Evolutionary conservation across 352 stramenopile genomes (phyloP).

Genomic region (Thraustotheca clavata): DNA sequence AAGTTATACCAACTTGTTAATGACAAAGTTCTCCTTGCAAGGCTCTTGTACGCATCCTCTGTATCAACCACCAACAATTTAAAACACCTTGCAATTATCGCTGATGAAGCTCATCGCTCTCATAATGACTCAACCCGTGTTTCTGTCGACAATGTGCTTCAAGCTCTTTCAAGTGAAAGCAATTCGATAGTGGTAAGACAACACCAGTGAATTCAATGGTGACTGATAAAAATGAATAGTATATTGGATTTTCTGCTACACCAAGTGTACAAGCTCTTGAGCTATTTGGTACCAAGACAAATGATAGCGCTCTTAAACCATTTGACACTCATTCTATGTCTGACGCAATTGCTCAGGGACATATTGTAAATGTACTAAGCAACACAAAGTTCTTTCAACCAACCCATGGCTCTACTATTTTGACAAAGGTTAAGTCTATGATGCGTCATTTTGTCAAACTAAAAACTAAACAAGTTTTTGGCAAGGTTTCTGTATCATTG

Average conservation of each 20-base stretch:
- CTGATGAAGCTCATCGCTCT: slow-evolving; percentile 75
- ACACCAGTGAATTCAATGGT: not conserved
- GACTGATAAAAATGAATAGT: slow-evolving; percentile 38
- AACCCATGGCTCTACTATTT: not conserved
- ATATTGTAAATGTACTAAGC: slow-evolving; percentile 55
- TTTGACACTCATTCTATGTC: slow-evolving; percentile 74
- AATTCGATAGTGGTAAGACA: not conserved
- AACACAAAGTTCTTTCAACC: slow-evolving; percentile 26
- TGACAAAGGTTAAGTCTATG: slow-evolving; percentile 51
- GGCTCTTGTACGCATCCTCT: slow-evolving; percentile 31
- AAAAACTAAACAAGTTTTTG: slow-evolving; percentile 22
- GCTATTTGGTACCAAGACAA: slow-evolving; percentile 44
- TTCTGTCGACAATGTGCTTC: slow-evolving; percentile 55
- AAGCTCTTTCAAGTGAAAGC: slow-evolving; percentile 16
- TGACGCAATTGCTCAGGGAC: slow-evolving; percentile 38
- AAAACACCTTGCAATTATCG: slow-evolving; percentile 67
- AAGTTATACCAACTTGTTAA: slow-evolving; percentile 66
- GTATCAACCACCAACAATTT: slow-evolving; percentile 23
- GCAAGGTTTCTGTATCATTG: slow-evolving; percentile 28
- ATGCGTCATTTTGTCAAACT: slow-evolving; percentile 53
- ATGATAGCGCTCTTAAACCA: slow-evolving; percentile 23
- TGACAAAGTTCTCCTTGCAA: slow-evolving; percentile 57
- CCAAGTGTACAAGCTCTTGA: slow-evolving; percentile 53
- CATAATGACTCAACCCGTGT: slow-evolving; percentile 57
- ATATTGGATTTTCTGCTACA: slow-evolving; percentile 74